phyloP scores from a whole-genome alignment of 257 asterid species.

The Hygrophila difformis region DNA sequence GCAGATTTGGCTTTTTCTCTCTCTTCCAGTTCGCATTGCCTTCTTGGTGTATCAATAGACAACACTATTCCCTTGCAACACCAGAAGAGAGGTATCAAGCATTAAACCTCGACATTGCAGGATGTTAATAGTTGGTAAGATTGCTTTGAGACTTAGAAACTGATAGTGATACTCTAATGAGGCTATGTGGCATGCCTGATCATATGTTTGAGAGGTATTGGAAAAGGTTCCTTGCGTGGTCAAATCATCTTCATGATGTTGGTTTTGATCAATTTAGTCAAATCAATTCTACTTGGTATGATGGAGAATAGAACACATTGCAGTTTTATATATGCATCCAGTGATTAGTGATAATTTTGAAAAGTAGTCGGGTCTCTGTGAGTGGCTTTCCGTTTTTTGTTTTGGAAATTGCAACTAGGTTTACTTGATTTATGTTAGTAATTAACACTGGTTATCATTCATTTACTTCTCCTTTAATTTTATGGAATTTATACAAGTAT shows the following conservation, averaged over 20 bases:
- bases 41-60: constrained; percentile 96
- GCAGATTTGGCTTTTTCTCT: constrained; percentile 97
- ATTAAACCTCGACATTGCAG: constrained; percentile 84
- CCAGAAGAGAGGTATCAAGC: constrained; percentile 96
- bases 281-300: constrained; percentile 14
- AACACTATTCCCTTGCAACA: constrained; percentile 71
- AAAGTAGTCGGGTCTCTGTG: not conserved
- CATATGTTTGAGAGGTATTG: constrained; percentile 44
- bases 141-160: constrained; percentile 90
- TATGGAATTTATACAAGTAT: too few relatives aligned
- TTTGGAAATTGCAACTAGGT: too few relatives aligned
- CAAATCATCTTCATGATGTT: constrained; percentile 34
- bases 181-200: constrained; percentile 63
- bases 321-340: constrained; percentile 14
- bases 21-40: constrained; percentile 88
- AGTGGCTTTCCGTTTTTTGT: too few relatives aligned
- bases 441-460: too few relatives aligned
- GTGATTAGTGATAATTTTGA: constrained; percentile 16
- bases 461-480: too few relatives aligned
- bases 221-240: constrained; percentile 36
- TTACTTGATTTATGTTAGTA: too few relatives aligned
- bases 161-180: constrained; percentile 53
- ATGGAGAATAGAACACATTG: constrained; percentile 17
- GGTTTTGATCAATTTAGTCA: constrained; percentile 21
- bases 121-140: constrained; percentile 98